These are phyloP conservation scores for Parafenestella ontariensis DNA, from an alignment of 2,329 filamentous ascomycete genomes.

Conservation along the genomic window DNA sequence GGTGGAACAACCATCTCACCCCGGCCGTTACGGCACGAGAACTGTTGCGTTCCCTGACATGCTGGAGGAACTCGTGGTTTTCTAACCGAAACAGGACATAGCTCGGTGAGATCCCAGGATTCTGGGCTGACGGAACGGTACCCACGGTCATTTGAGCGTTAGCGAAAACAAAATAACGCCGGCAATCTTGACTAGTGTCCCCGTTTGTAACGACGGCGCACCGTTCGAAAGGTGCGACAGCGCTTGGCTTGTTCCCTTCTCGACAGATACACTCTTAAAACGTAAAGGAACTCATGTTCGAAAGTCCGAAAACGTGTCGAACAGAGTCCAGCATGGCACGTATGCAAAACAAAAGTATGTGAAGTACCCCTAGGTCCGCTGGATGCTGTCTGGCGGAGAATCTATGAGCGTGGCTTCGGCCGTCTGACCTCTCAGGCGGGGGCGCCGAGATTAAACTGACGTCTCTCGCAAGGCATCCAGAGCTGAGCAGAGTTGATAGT, in stretches of 20 bases:
- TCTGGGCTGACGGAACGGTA: conserved; percentile 12
- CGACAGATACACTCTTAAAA: neutral
- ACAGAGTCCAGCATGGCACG: neutral
- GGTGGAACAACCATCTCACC: conserved; percentile 33
- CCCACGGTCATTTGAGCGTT: conserved; percentile 5
- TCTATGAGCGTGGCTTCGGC: conserved; percentile 5
- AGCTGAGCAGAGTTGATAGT: neutral
- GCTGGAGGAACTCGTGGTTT: conserved; percentile 30
- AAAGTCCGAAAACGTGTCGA: neutral
- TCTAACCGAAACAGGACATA: conserved; percentile 18
- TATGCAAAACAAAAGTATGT: neutral
- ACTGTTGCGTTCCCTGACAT: conserved; percentile 22
- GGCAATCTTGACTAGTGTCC: neutral
- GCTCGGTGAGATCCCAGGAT: conserved; percentile 13
- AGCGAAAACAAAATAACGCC: neutral
- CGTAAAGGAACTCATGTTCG: neutral
- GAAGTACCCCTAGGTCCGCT: neutral
- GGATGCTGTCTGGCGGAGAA: conserved; percentile 11
- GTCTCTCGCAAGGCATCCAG: neutral
- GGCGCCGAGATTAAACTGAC: conserved; percentile 15
- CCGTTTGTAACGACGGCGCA: neutral
- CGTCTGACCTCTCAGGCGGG: neutral
- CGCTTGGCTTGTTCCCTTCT: conserved; percentile 3
- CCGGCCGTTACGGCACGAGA: conserved; percentile 23
- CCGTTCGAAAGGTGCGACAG: conserved; percentile 4